These are phyloP conservation scores for Ostreobium quekettii DNA, from an alignment of 139 green algal genomes.

Conservation along the genomic window DNA sequence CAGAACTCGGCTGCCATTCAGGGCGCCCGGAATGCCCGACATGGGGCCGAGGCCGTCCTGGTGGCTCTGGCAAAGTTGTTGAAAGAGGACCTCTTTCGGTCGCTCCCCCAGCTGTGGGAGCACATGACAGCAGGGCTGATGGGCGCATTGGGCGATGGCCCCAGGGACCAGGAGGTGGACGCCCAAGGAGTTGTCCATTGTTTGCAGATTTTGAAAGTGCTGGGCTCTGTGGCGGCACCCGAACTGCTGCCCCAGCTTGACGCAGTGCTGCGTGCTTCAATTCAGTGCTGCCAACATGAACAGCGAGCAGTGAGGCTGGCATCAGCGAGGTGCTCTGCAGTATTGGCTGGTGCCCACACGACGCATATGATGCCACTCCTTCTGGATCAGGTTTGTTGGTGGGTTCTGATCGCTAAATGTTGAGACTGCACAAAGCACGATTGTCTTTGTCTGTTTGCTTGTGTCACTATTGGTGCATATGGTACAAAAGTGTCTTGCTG, in stretches of 20 bases:
- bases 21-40: conserved; percentile 22
- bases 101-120: conserved; percentile 60
- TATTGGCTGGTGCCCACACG: conserved; percentile 22
- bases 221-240: conserved; percentile 42
- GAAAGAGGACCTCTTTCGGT: conserved; percentile 35
- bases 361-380: conserved; percentile 22
- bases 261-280: conserved; percentile 44
- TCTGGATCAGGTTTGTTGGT: no score
- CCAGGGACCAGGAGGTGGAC: conserved; percentile 13
- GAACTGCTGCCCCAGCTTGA: conserved; percentile 36
- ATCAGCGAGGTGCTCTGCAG: conserved; percentile 32
- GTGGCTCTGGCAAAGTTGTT: conserved; percentile 34
- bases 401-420: no score
- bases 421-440: no score
- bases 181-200: conserved; percentile 24
- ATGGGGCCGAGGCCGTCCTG: conserved; percentile 64
- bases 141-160: neutral
- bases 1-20: neutral
- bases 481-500: no score
- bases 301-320: conserved; percentile 38
- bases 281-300: conserved; percentile 25
- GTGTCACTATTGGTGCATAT: no score
- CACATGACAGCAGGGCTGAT: conserved; percentile 40
- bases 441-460: no score
- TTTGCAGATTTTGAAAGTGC: conserved; percentile 59